Conservation (phyloP, 225 moss, liverwort and hornwort genomes). For the Sphagnum contortum region DNA sequence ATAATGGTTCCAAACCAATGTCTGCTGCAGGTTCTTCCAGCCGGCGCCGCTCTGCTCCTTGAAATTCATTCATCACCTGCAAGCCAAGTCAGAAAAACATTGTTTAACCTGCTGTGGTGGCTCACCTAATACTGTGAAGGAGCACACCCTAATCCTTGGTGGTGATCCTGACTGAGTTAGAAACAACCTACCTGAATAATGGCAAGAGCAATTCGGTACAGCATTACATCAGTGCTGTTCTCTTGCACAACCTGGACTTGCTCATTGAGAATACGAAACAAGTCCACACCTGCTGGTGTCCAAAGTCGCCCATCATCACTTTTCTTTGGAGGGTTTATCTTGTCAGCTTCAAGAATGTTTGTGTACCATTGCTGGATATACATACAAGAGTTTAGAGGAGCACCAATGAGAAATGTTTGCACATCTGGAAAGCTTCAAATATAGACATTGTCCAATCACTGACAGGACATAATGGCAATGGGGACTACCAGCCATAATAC, state of each 20-base stretch:
- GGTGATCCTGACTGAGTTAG: not conserved
- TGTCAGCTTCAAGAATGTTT: conserved; percentile 90
- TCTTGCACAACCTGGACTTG: conserved; percentile 99
- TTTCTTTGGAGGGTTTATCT: conserved; percentile 82
- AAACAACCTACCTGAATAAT: conserved; percentile 66
- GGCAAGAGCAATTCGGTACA: conserved; percentile 82
- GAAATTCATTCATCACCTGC: conserved; percentile 98
- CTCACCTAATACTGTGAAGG: not conserved
- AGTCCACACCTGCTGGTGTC: conserved; percentile 94
- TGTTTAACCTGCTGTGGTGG: not conserved
- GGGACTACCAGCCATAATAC: no score
- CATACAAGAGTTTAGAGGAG: not conserved
- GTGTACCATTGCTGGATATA: conserved; percentile 91
- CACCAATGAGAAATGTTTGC: no score
- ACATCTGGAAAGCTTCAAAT: no score
- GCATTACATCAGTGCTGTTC: conserved; percentile 98
- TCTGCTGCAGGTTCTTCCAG: conserved; percentile 96
- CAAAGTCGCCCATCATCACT: conserved; percentile 91
- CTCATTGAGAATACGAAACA: conserved; percentile 87
- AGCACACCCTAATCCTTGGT: no score
- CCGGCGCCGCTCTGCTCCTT: conserved; percentile 87
- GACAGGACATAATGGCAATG: no score
- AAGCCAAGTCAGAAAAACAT: conserved; percentile 3
- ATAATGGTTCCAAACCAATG: conserved; percentile 84
- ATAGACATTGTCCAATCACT: no score